Percentiles rank a stretch among this genome's conserved stretches.
These are phyloP conservation scores for Diaporthe aspalathi DNA, from an alignment of 2,329 filamentous ascomycete genomes.

Conservation along the genomic window DNA sequence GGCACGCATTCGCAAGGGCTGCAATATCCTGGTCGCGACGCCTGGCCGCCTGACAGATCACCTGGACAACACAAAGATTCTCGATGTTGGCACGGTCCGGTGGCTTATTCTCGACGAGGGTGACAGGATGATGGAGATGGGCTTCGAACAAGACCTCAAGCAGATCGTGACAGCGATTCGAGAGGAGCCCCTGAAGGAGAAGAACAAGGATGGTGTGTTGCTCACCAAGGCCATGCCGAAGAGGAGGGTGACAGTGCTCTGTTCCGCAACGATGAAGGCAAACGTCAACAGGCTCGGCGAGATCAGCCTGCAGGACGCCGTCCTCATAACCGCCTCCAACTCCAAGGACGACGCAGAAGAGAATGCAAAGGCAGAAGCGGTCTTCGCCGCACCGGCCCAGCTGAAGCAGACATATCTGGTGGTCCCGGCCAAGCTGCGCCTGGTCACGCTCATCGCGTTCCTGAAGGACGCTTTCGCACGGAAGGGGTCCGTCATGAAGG, in stretches of 20 bases:
- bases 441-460: constrained; percentile 87
- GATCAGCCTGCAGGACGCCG: constrained; percentile 92
- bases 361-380: constrained; percentile 59
- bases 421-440: constrained; percentile 86
- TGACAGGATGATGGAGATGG: constrained; percentile 97
- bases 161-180: constrained; percentile 86
- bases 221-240: constrained; percentile 75
- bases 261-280: constrained; percentile 98
- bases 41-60: constrained; percentile 93
- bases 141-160: constrained; percentile 93
- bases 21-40: constrained; percentile 96
- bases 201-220: constrained; percentile 67
- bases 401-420: constrained; percentile 92
- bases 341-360: constrained; percentile 62
- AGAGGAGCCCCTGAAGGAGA: constrained; percentile 68
- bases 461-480: constrained; percentile 89
- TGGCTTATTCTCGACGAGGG: constrained; percentile 97
- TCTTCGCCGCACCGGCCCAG: constrained; percentile 88
- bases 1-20: constrained; percentile 89
- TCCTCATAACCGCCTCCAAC: constrained; percentile 80
- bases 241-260: constrained; percentile 86
- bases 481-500: constrained; percentile 93
- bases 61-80: constrained; percentile 87
- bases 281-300: constrained; percentile 94
- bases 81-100: constrained; percentile 88